Conservation (phyloP, 306 rosid genomes). For the Carpinus fangiana region DNA sequence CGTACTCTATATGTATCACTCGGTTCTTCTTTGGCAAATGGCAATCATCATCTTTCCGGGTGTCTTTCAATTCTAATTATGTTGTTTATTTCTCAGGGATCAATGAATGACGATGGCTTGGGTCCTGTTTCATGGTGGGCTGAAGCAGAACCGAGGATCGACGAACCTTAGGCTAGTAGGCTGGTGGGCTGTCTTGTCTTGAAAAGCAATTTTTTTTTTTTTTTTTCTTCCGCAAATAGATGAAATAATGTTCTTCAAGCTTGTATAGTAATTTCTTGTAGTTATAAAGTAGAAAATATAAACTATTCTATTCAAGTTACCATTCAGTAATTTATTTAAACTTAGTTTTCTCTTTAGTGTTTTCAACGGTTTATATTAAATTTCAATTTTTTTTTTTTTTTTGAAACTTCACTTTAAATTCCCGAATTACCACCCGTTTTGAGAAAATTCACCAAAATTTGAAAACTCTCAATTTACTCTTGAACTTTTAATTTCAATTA, state of each 20-base stretch:
- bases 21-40: neutral
- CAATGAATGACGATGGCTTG: constrained; percentile 41
- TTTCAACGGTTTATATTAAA: no score
- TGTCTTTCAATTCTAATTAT: neutral
- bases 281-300: neutral
- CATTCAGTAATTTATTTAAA: no score
- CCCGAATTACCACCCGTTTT: no score
- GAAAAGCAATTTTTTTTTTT: neutral
- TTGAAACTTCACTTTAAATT: no score
- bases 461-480: no score
- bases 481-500: no score
- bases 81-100: constrained; percentile 25
- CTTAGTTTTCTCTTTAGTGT: no score
- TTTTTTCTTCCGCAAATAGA: neutral
- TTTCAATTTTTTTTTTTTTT: no score
- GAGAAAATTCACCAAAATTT: no score
- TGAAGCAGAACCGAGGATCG: constrained; percentile 18
- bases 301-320: neutral
- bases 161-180: neutral
- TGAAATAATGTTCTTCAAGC: neutral
- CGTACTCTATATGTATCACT: neutral
- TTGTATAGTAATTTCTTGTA: neutral
- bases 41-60: neutral
- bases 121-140: constrained; percentile 51
- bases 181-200: neutral